Evolutionary conservation across 2,329 filamentous ascomycete species (phyloP).

Genomic region (Huntiella savannae): DNA sequence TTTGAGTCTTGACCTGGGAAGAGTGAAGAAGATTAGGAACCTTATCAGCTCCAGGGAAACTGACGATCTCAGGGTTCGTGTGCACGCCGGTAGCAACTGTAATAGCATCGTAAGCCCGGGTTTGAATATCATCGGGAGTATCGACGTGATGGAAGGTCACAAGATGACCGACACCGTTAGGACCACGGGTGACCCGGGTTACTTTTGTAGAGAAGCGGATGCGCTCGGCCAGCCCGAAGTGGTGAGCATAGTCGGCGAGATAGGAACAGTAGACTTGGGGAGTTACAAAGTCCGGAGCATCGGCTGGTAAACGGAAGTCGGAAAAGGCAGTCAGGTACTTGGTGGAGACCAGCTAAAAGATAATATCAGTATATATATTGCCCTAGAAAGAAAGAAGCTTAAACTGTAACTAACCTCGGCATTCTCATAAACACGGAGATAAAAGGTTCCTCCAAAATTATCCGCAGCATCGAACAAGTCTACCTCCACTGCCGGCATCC

Average conservation of each 20-base stretch:
- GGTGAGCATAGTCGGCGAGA: conserved; percentile 22
- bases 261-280: conserved; percentile 24
- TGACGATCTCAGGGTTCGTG: conserved; percentile 22
- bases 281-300: conserved; percentile 26
- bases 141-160: conserved; percentile 10
- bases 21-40: conserved; percentile 21
- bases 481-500: conserved; percentile 21
- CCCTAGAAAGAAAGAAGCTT: background rate
- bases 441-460: conserved; percentile 28
- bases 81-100: conserved; percentile 28
- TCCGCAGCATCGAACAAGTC: conserved; percentile 26
- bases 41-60: conserved; percentile 21
- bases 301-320: conserved; percentile 24
- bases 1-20: conserved; percentile 23
- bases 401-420: conserved; percentile 20
- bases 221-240: conserved; percentile 20
- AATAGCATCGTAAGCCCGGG: conserved; percentile 23
- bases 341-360: conserved; percentile 26
- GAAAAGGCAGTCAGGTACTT: conserved; percentile 32
- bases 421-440: conserved; percentile 27
- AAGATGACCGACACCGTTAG: background rate
- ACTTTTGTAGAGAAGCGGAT: conserved; percentile 19
- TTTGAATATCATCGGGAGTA: conserved; percentile 9
- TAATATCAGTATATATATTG: background rate
- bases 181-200: background rate